Evolutionary conservation across 164 flowering plant genomes (phyloP), one percentile per base, ranked within the genome.

Genomic region (Magnolia changhungtana): DNA sequence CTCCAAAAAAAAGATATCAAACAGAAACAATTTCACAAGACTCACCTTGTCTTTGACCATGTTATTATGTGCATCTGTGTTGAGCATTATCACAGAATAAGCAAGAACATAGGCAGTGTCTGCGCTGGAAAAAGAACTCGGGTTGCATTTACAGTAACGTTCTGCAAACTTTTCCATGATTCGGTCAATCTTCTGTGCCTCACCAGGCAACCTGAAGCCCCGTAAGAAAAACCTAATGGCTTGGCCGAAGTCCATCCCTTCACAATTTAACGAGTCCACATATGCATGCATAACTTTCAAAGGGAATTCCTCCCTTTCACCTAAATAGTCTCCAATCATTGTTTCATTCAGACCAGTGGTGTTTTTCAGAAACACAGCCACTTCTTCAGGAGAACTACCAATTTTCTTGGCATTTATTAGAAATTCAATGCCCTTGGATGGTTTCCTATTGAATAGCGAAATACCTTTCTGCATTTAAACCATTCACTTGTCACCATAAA

Each of bases 141-240:
- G 98, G 78, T 90, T 92, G 87, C 99, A 96, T 89, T 94, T 96
- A 82, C 99, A 96, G 76, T 88, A 96, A 72, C 99, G 92, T 80
- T 94, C 99, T 65, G 99, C 99, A 88, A 96, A 94, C 82, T 96
- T 96, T 76, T 96, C 99, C 99, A 96, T 96, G 72, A 96, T 94
- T 7, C 99, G 92, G 79, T 96, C 99, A 74, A 96, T 96, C 85
- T 96, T 96, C 83, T 96, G 99, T 63, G 99, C 99, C 78, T 96
- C 99, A 64, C 99, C 99, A 75, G 99, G 99, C 83, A 96, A 86
- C 79, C 97, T 85, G 83, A 96, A 96, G 58, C 99, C 98, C 77
- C 89, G 82, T 67, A 96, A 81, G 85, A 96, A 96, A 86, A 87
- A 93, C 82, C 99, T 87, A 81, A 96, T 90, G 11, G 98, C 91